Evolutionary conservation across 2,329 filamentous ascomycete species (phyloP).

Genomic region (Penicillium sp.): DNA sequence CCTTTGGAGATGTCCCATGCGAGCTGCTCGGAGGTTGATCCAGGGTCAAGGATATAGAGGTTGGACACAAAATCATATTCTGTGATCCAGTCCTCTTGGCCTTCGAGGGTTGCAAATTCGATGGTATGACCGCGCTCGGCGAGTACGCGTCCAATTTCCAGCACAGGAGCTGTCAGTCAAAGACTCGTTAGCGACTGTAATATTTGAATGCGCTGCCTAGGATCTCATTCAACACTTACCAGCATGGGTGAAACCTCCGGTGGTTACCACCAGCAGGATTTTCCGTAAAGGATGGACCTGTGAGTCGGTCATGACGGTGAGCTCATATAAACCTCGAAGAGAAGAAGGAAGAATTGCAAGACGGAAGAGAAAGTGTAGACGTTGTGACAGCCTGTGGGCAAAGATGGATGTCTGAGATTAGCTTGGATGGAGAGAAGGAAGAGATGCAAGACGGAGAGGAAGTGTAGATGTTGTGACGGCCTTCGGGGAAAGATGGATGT

Average conservation of each 20-base stretch:
- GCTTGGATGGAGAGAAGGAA: too few species aligned
- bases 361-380: too few species aligned
- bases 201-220: not conserved
- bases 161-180: not conserved
- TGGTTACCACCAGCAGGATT: not conserved
- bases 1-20: not conserved
- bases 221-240: not conserved
- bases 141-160: not conserved
- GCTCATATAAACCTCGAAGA: too few species aligned
- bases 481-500: too few species aligned
- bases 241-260: not conserved
- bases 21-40: slow-evolving; percentile 22
- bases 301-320: too few species aligned
- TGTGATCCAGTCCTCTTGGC: slow-evolving; percentile 36
- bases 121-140: slow-evolving; percentile 12
- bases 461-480: too few species aligned
- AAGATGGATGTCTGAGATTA: too few species aligned
- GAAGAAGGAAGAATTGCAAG: too few species aligned
- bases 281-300: not conserved
- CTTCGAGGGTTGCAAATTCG: slow-evolving; percentile 39
- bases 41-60: slow-evolving; percentile 33
- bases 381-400: too few species aligned
- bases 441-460: too few species aligned
- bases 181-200: not conserved
- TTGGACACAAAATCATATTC: slow-evolving; percentile 29